Evolutionary conservation across 768 basidiomycete genomes (phyloP), one percentile per base, ranked within the genome.

Genomic region (Kwoniella dejecticola): DNA sequence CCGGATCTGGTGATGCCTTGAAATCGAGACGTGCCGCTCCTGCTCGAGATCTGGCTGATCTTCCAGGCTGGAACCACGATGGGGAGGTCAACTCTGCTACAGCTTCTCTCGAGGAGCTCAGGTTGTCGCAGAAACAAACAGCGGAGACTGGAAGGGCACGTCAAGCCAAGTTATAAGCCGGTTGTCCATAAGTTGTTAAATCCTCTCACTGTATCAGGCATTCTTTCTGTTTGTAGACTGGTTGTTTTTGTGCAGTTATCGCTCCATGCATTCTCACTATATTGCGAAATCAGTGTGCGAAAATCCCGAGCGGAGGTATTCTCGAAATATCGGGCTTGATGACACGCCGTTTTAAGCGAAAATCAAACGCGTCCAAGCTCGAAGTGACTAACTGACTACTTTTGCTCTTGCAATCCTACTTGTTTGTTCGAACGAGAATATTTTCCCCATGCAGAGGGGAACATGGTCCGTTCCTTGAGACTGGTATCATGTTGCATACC

Each of bases 31-130:
- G 71, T 40, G 44, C 60, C 19, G 50, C 64, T 4, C 29, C 61
- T 15, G 56, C 74, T 0, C 66, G 66, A 41, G 74, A 76, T 61
- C 54, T 76, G 19, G 53, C 48, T 10, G 62, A 70, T 24, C 26
- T 73, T 26, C 50, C 63, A 2, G 74, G 71, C 12, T 72, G 74
- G 74, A 53, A 52, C 19, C 68, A 70, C 30, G 60, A 61, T 21
- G 48, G 41, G 7, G 36, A 52, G n/a, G 29, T 23, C 21, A 36
- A 47, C 6, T 21, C 45, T n/a, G 48, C 45, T 23, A 48, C 45
- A 13, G 30, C 46, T 6, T 47, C 45, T 4, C 6, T 57, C 15
- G 56, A 45, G 15, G 26, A 57, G 13, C 24, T 57, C 19, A 48
- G 30, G 15, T 13, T 33, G 24, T 45, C 45, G 15, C 7, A 57